Evolutionary conservation across 192 early-diverging fungal species (phyloP), one percentile per base, ranked within the genome.

Genomic region (Geranomyces michiganensis): DNA sequence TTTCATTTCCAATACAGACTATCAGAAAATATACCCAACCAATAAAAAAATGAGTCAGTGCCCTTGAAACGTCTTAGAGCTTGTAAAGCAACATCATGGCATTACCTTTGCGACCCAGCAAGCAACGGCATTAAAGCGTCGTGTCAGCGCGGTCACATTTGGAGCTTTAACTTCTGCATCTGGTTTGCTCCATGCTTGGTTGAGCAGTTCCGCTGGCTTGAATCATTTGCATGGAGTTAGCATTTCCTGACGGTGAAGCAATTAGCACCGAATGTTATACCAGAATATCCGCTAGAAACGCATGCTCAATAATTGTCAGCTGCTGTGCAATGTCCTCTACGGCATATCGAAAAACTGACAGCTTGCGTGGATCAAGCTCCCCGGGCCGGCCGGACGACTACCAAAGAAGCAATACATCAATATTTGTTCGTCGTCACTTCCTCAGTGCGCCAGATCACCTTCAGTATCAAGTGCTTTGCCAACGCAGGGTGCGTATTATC

Each of bases 111-210:
- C 72, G 17, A 56, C 48, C 79, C 79, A 80, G 21, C 71, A 74
- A 3, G 79, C 79, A 13, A 78, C 73, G 31, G 79, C 64, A 73
- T 80, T 80, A 31, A 80, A 80, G 31, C 79, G 14, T 15, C 64
- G 27, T 14, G 75, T 80, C n/a, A 80, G 65, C 6, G 49, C 64
- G 61, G 65, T 60, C 32, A 80, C 70, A 44, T 74, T 70, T 1
- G 76, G 76, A 12, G 79, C 79, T 67, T 31, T 60, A 7, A n/a
- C 44, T 15, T 55, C 26, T 6, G 64, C 68, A 44, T 80, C 73
- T 15, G 67, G 47, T 56, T 71, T 75, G 3, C 51, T 65, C 79
- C 79, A 80, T 19, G 75, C 67, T 61, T 80, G 79, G n/a, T 71
- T 71, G 5, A 80, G 62, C 22, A 80, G 43, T 48, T 80, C 79